These are phyloP conservation scores for Angophora floribunda DNA, from an alignment of 345 rosid species.

Conservation along the genomic window DNA sequence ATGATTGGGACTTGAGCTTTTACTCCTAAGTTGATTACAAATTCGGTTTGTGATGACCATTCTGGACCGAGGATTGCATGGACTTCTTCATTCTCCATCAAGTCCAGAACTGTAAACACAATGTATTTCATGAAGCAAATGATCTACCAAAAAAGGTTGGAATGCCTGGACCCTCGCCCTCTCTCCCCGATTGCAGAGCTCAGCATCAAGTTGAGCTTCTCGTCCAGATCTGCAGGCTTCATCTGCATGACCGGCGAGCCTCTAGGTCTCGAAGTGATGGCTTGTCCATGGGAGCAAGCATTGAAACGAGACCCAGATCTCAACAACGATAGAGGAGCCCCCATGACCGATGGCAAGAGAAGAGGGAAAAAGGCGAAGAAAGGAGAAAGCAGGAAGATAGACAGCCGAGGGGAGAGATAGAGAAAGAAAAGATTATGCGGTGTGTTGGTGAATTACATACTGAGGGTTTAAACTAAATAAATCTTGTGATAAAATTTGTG, in stretches of 20 bases:
- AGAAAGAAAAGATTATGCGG: neutral
- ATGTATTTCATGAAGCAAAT: neutral
- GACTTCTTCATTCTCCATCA: slow-evolving; percentile 22
- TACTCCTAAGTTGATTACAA: slow-evolving; percentile 12
- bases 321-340: neutral
- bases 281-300: neutral
- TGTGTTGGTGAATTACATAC: neutral
- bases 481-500: neutral
- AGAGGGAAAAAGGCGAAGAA: neutral
- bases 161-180: too few relatives aligned
- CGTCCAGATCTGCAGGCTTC: neutral
- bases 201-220: neutral
- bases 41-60: slow-evolving; percentile 16
- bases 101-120: slow-evolving; percentile 15
- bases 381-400: neutral
- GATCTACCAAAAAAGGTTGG: neutral
- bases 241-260: neutral
- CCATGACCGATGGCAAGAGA: neutral
- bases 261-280: neutral
- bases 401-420: neutral
- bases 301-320: neutral
- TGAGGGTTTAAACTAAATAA: neutral
- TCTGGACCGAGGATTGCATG: slow-evolving; percentile 32
- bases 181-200: too few relatives aligned
- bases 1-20: slow-evolving; percentile 27